Evolutionary conservation across 345 rosid species (phyloP).

Genomic region (Populus davidiana): DNA sequence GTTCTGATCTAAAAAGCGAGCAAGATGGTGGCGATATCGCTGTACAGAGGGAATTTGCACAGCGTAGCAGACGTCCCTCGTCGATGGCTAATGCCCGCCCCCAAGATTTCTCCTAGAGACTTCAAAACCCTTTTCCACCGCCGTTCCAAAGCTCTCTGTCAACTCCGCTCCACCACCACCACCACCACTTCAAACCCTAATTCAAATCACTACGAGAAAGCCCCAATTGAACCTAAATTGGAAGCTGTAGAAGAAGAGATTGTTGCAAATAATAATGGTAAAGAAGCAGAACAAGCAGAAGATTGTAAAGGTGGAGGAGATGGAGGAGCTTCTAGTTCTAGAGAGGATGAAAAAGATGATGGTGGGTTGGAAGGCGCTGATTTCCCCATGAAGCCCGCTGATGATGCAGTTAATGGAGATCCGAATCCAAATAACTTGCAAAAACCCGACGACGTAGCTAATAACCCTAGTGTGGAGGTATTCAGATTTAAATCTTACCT

Average conservation of each 20-base stretch:
- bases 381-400: not conserved
- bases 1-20: not conserved
- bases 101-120: conserved; percentile 50
- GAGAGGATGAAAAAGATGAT: conserved; percentile 1
- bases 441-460: not conserved
- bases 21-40: conserved; percentile 76
- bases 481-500: not conserved
- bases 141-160: conserved; percentile 57
- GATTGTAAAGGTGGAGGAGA: not conserved
- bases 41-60: conserved; percentile 91
- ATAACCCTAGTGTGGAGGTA: conserved; percentile 15
- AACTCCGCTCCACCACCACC: conserved; percentile 31
- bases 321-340: not conserved
- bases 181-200: conserved; percentile 18
- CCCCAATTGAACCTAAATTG: not conserved
- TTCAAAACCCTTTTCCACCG: conserved; percentile 65
- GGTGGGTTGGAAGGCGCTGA: not conserved
- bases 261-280: not conserved
- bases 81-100: conserved; percentile 70
- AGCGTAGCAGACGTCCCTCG: conserved; percentile 69
- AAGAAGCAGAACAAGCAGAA: not conserved
- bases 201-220: not conserved
- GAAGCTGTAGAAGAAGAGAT: not conserved
- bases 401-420: conserved; percentile 9
- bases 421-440: not conserved